Evolutionary conservation across 495 filamentous ascomycete genomes (phyloP).

Genomic region (Penicillium mononematosum): DNA sequence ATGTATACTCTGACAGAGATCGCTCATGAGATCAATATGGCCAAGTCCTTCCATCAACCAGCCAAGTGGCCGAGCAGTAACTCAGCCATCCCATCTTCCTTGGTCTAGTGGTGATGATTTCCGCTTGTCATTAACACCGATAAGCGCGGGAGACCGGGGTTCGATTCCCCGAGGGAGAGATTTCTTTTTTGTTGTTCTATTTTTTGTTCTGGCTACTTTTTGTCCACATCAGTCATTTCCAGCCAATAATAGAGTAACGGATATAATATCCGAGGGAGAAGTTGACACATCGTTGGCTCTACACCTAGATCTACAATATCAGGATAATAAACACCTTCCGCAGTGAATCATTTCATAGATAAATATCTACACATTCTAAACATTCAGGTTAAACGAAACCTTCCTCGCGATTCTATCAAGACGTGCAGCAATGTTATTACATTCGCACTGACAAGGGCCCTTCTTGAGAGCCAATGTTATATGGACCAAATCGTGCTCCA

Average conservation of each 20-base stretch:
- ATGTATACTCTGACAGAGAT: neutral
- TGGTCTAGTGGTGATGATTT: conserved; percentile 57
- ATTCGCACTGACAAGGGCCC: neutral
- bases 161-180: conserved; percentile 54
- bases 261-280: neutral
- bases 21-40: neutral
- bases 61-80: conserved; percentile 35
- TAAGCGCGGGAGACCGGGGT: conserved; percentile 53
- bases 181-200: conserved; percentile 24
- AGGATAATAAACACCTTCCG: neutral
- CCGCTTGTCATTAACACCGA: conserved; percentile 49
- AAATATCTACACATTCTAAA: neutral
- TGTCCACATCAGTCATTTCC: neutral
- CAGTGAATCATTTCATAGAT: neutral
- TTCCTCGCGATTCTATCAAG: neutral
- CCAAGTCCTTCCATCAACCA: conserved; percentile 2
- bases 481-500: neutral
- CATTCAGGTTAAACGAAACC: neutral
- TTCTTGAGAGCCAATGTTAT: neutral
- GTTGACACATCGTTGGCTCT: neutral
- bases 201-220: too few species aligned
- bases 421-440: neutral
- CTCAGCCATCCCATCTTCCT: conserved; percentile 31
- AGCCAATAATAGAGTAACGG: neutral
- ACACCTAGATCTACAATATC: neutral